phyloP scores from a whole-genome alignment of 2,329 filamentous ascomycete species.

The Pyrenochaeta sp. region DNA sequence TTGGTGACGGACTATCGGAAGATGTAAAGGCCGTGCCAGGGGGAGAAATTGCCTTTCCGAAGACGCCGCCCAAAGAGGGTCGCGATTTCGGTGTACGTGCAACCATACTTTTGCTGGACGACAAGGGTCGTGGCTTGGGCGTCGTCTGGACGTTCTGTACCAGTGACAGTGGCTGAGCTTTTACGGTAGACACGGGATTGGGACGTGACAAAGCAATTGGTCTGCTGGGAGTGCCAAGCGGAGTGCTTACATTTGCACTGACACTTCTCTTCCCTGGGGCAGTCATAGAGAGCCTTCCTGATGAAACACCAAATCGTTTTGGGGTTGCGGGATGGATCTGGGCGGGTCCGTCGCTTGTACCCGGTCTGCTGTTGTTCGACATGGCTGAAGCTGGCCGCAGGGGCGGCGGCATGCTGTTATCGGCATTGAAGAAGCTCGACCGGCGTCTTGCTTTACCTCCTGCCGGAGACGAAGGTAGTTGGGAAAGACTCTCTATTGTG shows the following conservation, averaged over 20 bases:
- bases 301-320: conserved; percentile 19
- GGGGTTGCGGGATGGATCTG: conserved; percentile 41
- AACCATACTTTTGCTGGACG: conserved; percentile 46
- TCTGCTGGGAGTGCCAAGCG: conserved; percentile 39
- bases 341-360: conserved; percentile 53
- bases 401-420: conserved; percentile 68
- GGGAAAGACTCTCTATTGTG: conserved; percentile 83
- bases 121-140: conserved; percentile 38
- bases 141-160: conserved; percentile 35
- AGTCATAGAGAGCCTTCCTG: conserved; percentile 41
- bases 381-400: conserved; percentile 69
- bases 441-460: conserved; percentile 65
- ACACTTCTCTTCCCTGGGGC: conserved; percentile 46
- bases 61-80: conserved; percentile 42
- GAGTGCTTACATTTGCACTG: conserved; percentile 36
- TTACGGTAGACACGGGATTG: conserved; percentile 38
- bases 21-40: conserved; percentile 22
- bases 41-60: conserved; percentile 44
- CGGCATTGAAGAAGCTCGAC: conserved; percentile 75
- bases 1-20: conserved; percentile 26
- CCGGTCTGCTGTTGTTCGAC: conserved; percentile 61
- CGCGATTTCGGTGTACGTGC: conserved; percentile 43
- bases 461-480: conserved; percentile 76
- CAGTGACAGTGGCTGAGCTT: conserved; percentile 37
- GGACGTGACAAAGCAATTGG: conserved; percentile 42